Evolutionary conservation across 257 asterid species (phyloP).

Genomic region (Lavandula angustifolia): DNA sequence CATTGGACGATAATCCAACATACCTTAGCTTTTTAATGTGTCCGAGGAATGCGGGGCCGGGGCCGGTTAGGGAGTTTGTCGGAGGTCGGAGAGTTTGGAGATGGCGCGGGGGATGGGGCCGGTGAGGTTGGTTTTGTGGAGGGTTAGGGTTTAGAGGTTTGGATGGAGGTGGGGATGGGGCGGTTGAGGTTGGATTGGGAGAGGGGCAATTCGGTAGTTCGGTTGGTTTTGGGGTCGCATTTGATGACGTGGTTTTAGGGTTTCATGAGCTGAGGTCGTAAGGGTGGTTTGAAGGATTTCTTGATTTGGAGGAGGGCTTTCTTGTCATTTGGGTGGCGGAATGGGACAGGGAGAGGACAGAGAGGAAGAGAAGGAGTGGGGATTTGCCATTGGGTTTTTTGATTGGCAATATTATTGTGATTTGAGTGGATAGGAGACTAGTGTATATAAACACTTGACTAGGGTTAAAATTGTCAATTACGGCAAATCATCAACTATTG

Average conservation of each 20-base stretch:
- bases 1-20: slow-evolving; percentile 23
- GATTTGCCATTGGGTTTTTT: slow-evolving; percentile 16
- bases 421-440: too few species aligned
- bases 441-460: too few species aligned
- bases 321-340: slow-evolving; percentile 61
- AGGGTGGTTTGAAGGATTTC: slow-evolving; percentile 49
- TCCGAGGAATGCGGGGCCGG: slow-evolving; percentile 9
- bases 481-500: too few species aligned
- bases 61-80: background rate
- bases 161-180: slow-evolving; percentile 53
- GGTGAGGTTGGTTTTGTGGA: slow-evolving; percentile 33
- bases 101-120: slow-evolving; percentile 43
- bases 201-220: slow-evolving; percentile 40
- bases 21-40: background rate
- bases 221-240: slow-evolving; percentile 51
- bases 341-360: background rate
- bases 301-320: slow-evolving; percentile 54
- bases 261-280: slow-evolving; percentile 54
- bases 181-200: slow-evolving; percentile 40
- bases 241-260: slow-evolving; percentile 33
- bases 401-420: background rate
- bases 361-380: background rate
- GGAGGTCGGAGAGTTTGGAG: slow-evolving; percentile 38
- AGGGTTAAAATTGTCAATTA: too few species aligned
- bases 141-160: slow-evolving; percentile 26